Evolutionary conservation across 371 early-diverging fungal species (phyloP), one percentile per base, ranked within the genome.

Genomic region (Mucor circinelloides): DNA sequence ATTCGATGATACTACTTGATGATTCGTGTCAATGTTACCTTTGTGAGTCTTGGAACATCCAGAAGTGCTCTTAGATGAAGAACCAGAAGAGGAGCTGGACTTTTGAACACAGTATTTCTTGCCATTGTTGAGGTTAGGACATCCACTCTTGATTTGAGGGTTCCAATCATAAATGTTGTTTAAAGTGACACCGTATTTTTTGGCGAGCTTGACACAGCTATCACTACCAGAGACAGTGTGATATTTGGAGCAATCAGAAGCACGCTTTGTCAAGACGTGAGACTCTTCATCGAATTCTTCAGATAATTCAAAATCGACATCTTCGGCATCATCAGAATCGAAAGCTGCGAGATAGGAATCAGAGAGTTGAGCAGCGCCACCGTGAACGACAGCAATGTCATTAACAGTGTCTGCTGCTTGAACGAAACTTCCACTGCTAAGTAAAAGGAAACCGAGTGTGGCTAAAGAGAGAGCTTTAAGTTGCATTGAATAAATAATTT

Each of bases 101-200:
- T 70, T 70, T 10, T 40, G 40, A 12, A 81, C 76, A 68, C 81
- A 81, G 72, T 81, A 81, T 28, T 72, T 72, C 63, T 81, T 79
- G 23, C 77, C 73, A 66, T 67, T 68, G 61, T 77, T 71, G 54
- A 82, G 59, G 58, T 82, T 82, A 17, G 76, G 70, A 55, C 71
- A 74, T 36, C 74, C 56, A 63, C 46, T 58, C 64, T 82, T 82
- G 64, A 82, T 63, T 46, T 77, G 79, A 54, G 64, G 50, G 55
- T 82, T 82, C 71, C 74, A 67, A 40, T 67, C 58, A 44, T 70
- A 70, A 56, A 82, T 71, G 30, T 68, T 58, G 27, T 38, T 28
- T 38, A 66, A 40, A 28, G 68, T 59, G 31, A 82, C 66, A 30
- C 70, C 63, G 34, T 76, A 74, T 15, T 71, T 67, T n/a, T 76